These are phyloP conservation scores for Hypoxylon subgilvum DNA, from an alignment of 495 filamentous ascomycete genomes.

Conservation along the genomic window DNA sequence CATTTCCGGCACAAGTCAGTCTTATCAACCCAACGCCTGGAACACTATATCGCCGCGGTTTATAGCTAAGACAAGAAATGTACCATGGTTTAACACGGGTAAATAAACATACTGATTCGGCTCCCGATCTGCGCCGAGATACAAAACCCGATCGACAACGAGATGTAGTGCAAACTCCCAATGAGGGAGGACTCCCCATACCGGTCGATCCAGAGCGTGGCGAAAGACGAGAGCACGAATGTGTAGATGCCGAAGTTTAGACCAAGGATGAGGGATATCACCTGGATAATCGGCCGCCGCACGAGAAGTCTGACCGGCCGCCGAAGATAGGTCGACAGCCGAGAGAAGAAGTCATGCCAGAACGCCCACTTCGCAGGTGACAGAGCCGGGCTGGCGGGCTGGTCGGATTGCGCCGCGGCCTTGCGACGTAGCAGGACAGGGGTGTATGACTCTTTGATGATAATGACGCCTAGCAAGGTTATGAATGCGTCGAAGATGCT, in stretches of 20 bases:
- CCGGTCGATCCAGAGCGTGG: constrained; percentile 59
- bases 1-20: no score
- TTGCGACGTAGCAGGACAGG: constrained; percentile 33
- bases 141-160: constrained; percentile 62
- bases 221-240: constrained; percentile 66
- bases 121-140: constrained; percentile 56
- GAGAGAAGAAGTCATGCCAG: constrained; percentile 25
- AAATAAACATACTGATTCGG: constrained; percentile 25
- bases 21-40: no score
- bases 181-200: constrained; percentile 58
- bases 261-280: constrained; percentile 52
- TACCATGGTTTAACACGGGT: background rate
- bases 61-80: no score
- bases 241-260: constrained; percentile 64
- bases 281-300: constrained; percentile 65
- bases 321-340: constrained; percentile 56
- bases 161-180: constrained; percentile 64
- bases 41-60: no score
- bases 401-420: constrained; percentile 4
- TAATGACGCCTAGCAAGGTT: constrained; percentile 40
- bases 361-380: constrained; percentile 5
- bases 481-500: constrained; percentile 48
- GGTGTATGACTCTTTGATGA: constrained; percentile 54
- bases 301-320: constrained; percentile 67
- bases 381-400: background rate